Conservation (phyloP, 2,329 filamentous ascomycete species). For the Pseudopyricularia javanii region DNA sequence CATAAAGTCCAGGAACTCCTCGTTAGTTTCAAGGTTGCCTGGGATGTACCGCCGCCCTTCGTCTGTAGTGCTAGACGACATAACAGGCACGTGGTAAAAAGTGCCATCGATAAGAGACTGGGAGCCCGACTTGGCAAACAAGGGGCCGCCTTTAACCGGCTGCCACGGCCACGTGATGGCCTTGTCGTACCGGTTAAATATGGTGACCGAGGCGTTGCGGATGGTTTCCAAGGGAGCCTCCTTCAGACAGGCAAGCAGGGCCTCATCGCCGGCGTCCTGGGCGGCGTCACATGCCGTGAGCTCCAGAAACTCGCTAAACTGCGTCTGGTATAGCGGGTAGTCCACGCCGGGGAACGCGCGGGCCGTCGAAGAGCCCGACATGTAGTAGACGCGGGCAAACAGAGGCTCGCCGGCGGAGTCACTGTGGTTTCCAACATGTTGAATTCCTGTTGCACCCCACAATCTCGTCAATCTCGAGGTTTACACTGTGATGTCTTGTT, state of each 20-base stretch:
- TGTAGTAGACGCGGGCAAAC: background rate
- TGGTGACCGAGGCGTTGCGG: slow-evolving; percentile 3
- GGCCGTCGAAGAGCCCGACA: background rate
- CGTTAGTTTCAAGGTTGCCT: slow-evolving; percentile 17
- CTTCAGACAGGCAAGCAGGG: background rate
- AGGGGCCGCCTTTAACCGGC: slow-evolving; percentile 31
- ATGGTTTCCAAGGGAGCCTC: background rate
- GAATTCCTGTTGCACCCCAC: background rate
- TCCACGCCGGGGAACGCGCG: background rate
- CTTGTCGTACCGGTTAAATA: slow-evolving; percentile 20
- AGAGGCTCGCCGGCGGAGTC: background rate
- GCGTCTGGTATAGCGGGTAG: background rate
- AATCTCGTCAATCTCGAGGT: background rate
- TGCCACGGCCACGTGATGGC: slow-evolving; percentile 36
- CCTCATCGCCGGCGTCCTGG: background rate
- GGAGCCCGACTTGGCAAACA: slow-evolving; percentile 14
- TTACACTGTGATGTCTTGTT: background rate
- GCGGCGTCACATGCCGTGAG: background rate
- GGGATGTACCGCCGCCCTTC: slow-evolving; percentile 29
- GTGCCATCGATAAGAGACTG: slow-evolving; percentile 12
- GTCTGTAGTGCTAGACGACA: slow-evolving; percentile 29
- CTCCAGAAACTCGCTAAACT: background rate
- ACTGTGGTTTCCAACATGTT: background rate
- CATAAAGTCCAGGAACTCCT: slow-evolving; percentile 25
- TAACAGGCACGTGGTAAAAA: slow-evolving; percentile 21